Evolutionary conservation across 2,329 filamentous ascomycete genomes (phyloP), one percentile per base, ranked within the genome.

Genomic region (Tolypocladium guangdongense): DNA sequence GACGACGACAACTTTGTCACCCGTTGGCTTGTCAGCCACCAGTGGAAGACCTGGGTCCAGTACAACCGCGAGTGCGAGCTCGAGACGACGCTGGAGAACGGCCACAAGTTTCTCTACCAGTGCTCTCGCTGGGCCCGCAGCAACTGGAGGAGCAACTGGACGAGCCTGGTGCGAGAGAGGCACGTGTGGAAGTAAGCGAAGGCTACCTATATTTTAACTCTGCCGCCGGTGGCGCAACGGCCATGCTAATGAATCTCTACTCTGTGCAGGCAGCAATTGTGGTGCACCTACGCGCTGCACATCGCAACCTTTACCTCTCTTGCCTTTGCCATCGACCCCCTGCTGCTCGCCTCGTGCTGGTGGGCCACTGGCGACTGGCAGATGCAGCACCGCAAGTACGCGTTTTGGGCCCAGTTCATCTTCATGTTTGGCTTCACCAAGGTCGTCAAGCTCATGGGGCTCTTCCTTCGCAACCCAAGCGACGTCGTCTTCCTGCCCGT

Each of bases 1-100:
- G 92, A 97, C 70, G 92, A 97, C 69, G 92, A 97, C 77, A 97
- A 97, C 73, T 97, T 96, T 73, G 89, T 97, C 62, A 96, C 92
- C 7, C 85, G 92, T 54, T 97, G 92, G 92, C 80, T 97, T 64
- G 91, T 96, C 61, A 88, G 84, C 59, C 87, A 96, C 73, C 81
- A 86, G 60, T 95, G 90, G 88, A 90, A 95, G 73, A 96, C 91
- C 24, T 92, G 88, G 78, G 88, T 96, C 69, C 92, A 97, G 73
- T 96, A 96, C 72, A 86, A 96, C 68, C 82, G 80, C 49, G 89
- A 95, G 66, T 95, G 89, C 63, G 88, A 95, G 71, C 86, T 97
- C 56, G 85, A 93, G 74, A 97, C 92, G 30, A 96, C 91, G 3
- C 78, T 97, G 41, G 92, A 96, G 70, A 88, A 92, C 67, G 87